Evolutionary conservation across 179 eudicot species (phyloP).

Genomic region (Spergularia azorica): DNA sequence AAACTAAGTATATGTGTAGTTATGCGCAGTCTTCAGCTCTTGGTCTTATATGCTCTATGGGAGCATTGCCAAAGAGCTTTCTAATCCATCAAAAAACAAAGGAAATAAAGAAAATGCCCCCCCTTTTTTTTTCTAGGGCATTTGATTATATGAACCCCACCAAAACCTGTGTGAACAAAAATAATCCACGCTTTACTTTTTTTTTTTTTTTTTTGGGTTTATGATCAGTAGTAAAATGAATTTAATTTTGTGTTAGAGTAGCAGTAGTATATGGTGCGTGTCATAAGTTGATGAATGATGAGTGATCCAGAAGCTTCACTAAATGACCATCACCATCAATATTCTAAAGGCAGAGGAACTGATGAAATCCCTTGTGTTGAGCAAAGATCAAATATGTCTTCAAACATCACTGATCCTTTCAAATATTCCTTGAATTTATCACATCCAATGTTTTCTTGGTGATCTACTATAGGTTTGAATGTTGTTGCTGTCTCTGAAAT

Average conservation of each 20-base stretch:
- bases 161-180: slow-evolving; percentile 36
- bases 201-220: slow-evolving; percentile 25
- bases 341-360: slow-evolving; percentile 28
- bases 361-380: slow-evolving; percentile 33
- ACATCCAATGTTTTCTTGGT: slow-evolving; percentile 27
- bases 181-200: slow-evolving; percentile 35
- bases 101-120: slow-evolving; percentile 15
- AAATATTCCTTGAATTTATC: slow-evolving; percentile 43
- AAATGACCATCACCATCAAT: slow-evolving; percentile 15
- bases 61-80: slow-evolving; percentile 35
- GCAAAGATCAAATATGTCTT: slow-evolving; percentile 42
- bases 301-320: slow-evolving; percentile 18
- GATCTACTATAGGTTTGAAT: slow-evolving; percentile 21
- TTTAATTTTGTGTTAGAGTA: slow-evolving; percentile 28
- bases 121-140: slow-evolving; percentile 22
- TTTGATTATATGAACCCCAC: slow-evolving; percentile 36
- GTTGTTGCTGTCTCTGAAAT: slow-evolving; percentile 32
- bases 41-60: slow-evolving; percentile 41
- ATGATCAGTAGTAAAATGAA: slow-evolving; percentile 26
- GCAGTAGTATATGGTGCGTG: neutral
- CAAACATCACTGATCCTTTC: slow-evolving; percentile 43
- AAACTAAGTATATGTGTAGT: slow-evolving; percentile 12
- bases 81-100: slow-evolving; percentile 13
- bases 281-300: neutral
- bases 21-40: slow-evolving; percentile 10